phyloP scores from a whole-genome alignment of 768 basidiomycete species.

The Hirschioporus abietinus region DNA sequence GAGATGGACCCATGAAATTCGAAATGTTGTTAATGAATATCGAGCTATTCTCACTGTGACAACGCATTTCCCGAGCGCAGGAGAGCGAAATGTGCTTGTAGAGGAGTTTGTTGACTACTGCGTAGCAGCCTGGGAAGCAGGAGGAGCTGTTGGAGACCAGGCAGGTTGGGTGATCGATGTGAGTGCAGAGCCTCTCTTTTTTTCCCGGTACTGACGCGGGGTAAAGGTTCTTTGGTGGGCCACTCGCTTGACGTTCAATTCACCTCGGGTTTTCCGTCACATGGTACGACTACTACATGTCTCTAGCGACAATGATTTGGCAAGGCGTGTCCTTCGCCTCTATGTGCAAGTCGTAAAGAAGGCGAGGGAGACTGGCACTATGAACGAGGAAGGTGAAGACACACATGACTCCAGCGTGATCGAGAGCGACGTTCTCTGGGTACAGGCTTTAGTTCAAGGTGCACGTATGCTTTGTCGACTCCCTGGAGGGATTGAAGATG shows the following conservation, averaged over 20 bases:
- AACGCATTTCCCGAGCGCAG: slow-evolving; percentile 78
- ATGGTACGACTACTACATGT: slow-evolving; percentile 70
- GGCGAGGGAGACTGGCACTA: slow-evolving; percentile 58
- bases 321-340: slow-evolving; percentile 69
- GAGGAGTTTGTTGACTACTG: slow-evolving; percentile 81
- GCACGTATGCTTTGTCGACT: slow-evolving; percentile 67
- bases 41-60: slow-evolving; percentile 59
- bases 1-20: slow-evolving; percentile 29
- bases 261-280: slow-evolving; percentile 77
- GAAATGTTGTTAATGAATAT: slow-evolving; percentile 66
- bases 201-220: neutral
- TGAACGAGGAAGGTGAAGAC: slow-evolving; percentile 23
- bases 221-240: slow-evolving; percentile 87
- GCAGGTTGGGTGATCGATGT: slow-evolving; percentile 83
- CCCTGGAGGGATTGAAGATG: slow-evolving; percentile 49
- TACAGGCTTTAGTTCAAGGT: slow-evolving; percentile 73
- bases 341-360: slow-evolving; percentile 86
- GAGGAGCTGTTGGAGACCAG: slow-evolving; percentile 55
- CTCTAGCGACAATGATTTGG: slow-evolving; percentile 53
- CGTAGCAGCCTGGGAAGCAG: slow-evolving; percentile 76
- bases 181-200: slow-evolving; percentile 25
- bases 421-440: slow-evolving; percentile 69
- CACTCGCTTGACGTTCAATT: slow-evolving; percentile 90
- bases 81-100: slow-evolving; percentile 70
- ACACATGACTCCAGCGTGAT: slow-evolving; percentile 31